Percentiles rank a stretch among this genome's conserved stretches.
Conservation (phyloP, 257 asterid genomes). For the Nicotiana knightiana region DNA sequence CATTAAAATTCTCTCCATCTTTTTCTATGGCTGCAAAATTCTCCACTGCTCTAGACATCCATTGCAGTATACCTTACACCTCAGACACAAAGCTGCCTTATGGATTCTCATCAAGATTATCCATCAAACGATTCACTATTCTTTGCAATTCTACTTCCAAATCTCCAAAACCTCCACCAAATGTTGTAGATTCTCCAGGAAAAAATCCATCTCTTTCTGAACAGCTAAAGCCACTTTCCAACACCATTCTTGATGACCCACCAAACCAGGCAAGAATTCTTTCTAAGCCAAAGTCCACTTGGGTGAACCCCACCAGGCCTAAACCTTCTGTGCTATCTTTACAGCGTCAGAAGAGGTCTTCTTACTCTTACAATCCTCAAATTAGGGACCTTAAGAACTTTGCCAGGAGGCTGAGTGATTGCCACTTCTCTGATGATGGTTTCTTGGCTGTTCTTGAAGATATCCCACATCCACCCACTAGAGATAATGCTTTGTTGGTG, state of each 20-base stretch:
- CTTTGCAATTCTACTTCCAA: conserved; percentile 34
- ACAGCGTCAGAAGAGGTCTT: conserved; percentile 69
- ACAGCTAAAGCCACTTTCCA: conserved; percentile 75
- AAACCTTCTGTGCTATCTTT: conserved; percentile 78
- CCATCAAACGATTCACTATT: conserved; percentile 34
- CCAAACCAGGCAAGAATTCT: conserved; percentile 41
- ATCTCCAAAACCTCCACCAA: conserved; percentile 25
- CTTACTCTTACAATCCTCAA: conserved; percentile 58
- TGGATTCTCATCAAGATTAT: conserved; percentile 26
- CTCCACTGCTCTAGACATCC: conserved; percentile 33
- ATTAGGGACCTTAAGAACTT: conserved; percentile 55
- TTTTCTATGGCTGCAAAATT: conserved; percentile 66
- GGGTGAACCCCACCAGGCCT: conserved; percentile 91
- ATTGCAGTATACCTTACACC: conserved; percentile 27
- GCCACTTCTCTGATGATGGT: conserved; percentile 40
- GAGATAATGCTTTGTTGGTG: conserved; percentile 72
- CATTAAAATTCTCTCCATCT: background rate
- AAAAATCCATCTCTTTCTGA: conserved; percentile 65
- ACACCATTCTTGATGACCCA: conserved; percentile 61
- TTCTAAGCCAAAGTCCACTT: conserved; percentile 77
- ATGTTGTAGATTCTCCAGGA: conserved; percentile 27
- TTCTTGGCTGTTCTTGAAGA: conserved; percentile 46
- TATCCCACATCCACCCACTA: conserved; percentile 49
- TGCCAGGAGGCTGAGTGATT: conserved; percentile 60
- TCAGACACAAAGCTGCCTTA: conserved; percentile 38